phyloP scores from a whole-genome alignment of 805 yeast genomes.

The Candida caryicola region DNA sequence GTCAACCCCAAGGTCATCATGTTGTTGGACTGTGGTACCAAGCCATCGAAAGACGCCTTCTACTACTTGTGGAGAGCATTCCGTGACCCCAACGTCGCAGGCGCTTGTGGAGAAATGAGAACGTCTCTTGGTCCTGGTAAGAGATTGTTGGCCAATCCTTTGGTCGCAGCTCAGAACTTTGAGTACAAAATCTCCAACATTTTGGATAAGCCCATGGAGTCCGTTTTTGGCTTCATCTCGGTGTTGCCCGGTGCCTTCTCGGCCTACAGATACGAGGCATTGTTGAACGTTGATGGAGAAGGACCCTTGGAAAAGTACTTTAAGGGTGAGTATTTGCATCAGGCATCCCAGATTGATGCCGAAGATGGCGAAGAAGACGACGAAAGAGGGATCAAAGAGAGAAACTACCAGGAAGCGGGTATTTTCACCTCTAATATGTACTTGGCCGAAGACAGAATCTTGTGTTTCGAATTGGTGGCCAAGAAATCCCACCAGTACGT shows the following conservation, averaged over 20 bases:
- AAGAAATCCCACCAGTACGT: slow-evolving; percentile 83
- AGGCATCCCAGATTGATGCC: slow-evolving; percentile 45
- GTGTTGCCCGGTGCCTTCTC: slow-evolving; percentile 97
- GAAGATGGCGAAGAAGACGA: slow-evolving; percentile 35
- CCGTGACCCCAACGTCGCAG: slow-evolving; percentile 79
- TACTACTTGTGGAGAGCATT: slow-evolving; percentile 90
- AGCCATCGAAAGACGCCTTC: slow-evolving; percentile 79
- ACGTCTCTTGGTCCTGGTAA: slow-evolving; percentile 69
- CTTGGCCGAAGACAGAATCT: slow-evolving; percentile 91
- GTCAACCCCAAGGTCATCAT: slow-evolving; percentile 81
- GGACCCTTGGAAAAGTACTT: slow-evolving; percentile 88
- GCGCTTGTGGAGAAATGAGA: slow-evolving; percentile 96
- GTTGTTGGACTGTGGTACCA: slow-evolving; percentile 91
- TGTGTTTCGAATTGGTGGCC: slow-evolving; percentile 95
- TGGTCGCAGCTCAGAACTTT: slow-evolving; percentile 94
- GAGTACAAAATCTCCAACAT: slow-evolving; percentile 95
- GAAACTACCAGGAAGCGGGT: slow-evolving; percentile 48
- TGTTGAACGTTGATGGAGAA: slow-evolving; percentile 66
- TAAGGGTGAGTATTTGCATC: slow-evolving; percentile 84
- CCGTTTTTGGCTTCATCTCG: slow-evolving; percentile 89
- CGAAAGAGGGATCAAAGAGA: slow-evolving; percentile 38
- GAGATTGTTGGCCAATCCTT: slow-evolving; percentile 64
- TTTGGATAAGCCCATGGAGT: slow-evolving; percentile 92
- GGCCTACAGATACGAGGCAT: slow-evolving; percentile 84
- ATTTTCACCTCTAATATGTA: slow-evolving; percentile 95